phyloP scores from a whole-genome alignment of 345 rosid species.

The Dovyalis caffra region DNA sequence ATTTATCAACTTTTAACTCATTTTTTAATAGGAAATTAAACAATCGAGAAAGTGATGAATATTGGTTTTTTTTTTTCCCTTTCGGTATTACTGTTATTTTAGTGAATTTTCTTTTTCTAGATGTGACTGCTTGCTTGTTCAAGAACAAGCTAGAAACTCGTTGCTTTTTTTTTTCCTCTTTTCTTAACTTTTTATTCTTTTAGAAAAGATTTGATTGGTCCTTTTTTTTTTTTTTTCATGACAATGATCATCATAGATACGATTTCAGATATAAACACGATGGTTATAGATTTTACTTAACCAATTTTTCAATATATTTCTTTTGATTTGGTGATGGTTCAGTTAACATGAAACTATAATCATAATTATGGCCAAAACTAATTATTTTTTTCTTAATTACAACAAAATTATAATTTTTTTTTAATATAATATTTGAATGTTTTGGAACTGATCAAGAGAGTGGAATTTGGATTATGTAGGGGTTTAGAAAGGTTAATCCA shows the following conservation, averaged over 20 bases:
- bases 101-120: conserved; percentile 6
- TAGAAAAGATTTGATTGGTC: conserved; percentile 4
- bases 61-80: not conserved
- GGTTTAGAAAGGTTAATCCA: conserved; percentile 94
- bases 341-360: too few relatives aligned
- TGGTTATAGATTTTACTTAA: too few relatives aligned
- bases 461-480: conserved; percentile 47
- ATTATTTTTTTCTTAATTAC: too few relatives aligned
- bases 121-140: conserved; percentile 3
- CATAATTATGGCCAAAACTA: too few relatives aligned
- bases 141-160: conserved; percentile 8
- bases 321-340: too few relatives aligned
- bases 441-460: conserved; percentile 22
- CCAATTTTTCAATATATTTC: too few relatives aligned
- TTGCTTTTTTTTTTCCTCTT: not conserved
- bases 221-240: too few relatives aligned
- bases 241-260: too few relatives aligned
- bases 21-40: not conserved
- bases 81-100: not conserved
- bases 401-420: too few relatives aligned
- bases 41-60: not conserved
- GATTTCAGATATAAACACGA: too few relatives aligned
- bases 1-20: not conserved
- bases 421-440: too few relatives aligned
- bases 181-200: not conserved